These are phyloP conservation scores for Blastobotrys americana DNA, from an alignment of 805 yeast species.

Conservation along the genomic window DNA sequence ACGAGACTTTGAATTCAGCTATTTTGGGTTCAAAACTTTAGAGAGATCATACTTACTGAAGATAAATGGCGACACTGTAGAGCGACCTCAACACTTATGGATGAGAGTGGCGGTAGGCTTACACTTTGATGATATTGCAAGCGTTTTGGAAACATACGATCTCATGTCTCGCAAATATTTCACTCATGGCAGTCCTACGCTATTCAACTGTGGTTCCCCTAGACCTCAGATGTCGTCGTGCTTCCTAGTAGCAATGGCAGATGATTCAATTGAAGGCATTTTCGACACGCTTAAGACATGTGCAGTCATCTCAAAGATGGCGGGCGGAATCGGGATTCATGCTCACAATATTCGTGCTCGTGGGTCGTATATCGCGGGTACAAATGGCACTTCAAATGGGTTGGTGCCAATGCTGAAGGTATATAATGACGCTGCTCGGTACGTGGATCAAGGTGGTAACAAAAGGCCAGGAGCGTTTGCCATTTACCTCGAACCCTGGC, in stretches of 20 bases:
- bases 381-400: constrained; percentile 83
- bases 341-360: constrained; percentile 74
- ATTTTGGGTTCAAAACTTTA: constrained; percentile 83
- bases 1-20: constrained; percentile 65
- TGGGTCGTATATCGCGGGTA: constrained; percentile 79
- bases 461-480: constrained; percentile 96
- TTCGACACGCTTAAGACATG: constrained; percentile 77
- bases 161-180: constrained; percentile 76
- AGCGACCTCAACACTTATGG: constrained; percentile 80
- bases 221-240: constrained; percentile 80
- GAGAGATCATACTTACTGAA: constrained; percentile 69
- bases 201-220: constrained; percentile 84
- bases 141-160: constrained; percentile 69
- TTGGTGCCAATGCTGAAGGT: constrained; percentile 90
- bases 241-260: constrained; percentile 80
- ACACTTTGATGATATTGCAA: constrained; percentile 56
- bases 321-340: constrained; percentile 92
- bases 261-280: constrained; percentile 89
- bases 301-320: constrained; percentile 82
- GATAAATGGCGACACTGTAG: constrained; percentile 51
- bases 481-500: constrained; percentile 93
- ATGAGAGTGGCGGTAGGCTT: constrained; percentile 88
- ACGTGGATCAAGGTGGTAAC: constrained; percentile 96
- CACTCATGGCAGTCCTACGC: constrained; percentile 90
- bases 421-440: constrained; percentile 87